These are phyloP conservation scores for Ceratocystis eucalypticola DNA, from an alignment of 2,329 filamentous ascomycete genomes.

Conservation along the genomic window DNA sequence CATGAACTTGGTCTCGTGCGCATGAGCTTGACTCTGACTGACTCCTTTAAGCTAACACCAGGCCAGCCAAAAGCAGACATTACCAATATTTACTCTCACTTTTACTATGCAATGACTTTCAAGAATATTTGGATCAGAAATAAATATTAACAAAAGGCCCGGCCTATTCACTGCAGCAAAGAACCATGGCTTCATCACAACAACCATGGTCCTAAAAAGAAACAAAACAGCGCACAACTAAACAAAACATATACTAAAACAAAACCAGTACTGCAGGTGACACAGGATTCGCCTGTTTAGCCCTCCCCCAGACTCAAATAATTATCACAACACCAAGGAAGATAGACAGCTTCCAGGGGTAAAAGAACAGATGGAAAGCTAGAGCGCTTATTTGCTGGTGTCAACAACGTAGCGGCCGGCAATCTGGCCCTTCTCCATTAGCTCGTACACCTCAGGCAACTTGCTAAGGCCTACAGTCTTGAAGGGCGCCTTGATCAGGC, in stretches of 20 bases:
- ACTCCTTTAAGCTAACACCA: not conserved
- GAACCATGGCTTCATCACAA: not conserved
- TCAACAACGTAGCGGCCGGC: slow-evolving; percentile 71
- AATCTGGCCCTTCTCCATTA: slow-evolving; percentile 58
- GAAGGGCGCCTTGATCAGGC: slow-evolving; percentile 74
- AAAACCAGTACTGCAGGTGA: not conserved
- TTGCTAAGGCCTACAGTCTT: slow-evolving; percentile 73
- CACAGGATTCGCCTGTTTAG: slow-evolving; percentile 10
- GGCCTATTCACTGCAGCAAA: not conserved
- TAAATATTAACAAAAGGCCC: slow-evolving; percentile 5
- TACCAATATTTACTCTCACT: not conserved
- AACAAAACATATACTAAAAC: not conserved
- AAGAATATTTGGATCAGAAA: slow-evolving; percentile 1
- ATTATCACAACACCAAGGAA: not conserved
- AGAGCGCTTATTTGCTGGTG: slow-evolving; percentile 42
- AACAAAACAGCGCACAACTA: slow-evolving; percentile 3
- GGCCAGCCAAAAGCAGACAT: not conserved
- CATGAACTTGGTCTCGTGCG: too few relatives aligned
- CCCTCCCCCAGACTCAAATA: not conserved
- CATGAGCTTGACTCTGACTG: too few relatives aligned
- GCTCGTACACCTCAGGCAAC: slow-evolving; percentile 64
- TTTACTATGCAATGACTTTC: not conserved
- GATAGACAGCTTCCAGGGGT: not conserved
- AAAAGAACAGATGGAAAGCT: not conserved
- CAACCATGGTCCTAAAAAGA: not conserved